Base-by-base conservation (phyloP, 352 stramenopile species). In the Phytopythium kandeliae region DNA sequence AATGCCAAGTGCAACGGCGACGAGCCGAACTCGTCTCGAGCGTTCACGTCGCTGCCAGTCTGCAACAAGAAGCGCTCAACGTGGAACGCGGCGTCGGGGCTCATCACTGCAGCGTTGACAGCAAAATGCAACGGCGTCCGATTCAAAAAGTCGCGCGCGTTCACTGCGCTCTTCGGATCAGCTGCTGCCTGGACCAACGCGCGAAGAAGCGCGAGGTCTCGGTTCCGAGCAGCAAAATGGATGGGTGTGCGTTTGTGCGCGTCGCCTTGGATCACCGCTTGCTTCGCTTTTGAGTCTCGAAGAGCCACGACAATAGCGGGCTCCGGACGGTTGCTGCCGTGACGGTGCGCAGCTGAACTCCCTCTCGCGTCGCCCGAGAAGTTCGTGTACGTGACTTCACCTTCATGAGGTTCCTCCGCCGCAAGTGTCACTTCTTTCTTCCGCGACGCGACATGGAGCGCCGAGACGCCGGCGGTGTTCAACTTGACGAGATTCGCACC, bases 51-150 rank as follows among this genome's bases (percentile, higher is more conserved):
- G 6, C 78, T 66, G 11, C 78, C 78, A 46, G 49, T 67, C 26
- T 83, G 71, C 8, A 92, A 42, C 24, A 92, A 49, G 34, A 89
- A 81, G 2, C 81, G 73, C 55, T 89, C 81, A 9, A 89, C 57
- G n/a, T 87, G 75, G 35, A 92, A 89, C 4, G 76, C 85, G n/a
- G 81, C 81, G 16, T 89, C 76, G 0, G 81, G 64, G 25, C 55
- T 84, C 74, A 89, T 89, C 0, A 63, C 65, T 6, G 76, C 74
- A 9, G 65, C 60, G 37, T 92, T 92, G 9, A 92, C 67, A 28
- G 80, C 80, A 48, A 81, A 85, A 41, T 92, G 80, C n/a, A 92
- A 52, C 3, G 78, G 72, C 12, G 80, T 85, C 8, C 80, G 71
- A 9, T 63, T 69, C 34, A 80, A 69, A 21, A 49, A 58, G 30